Evolutionary conservation across 352 stramenopile genomes (phyloP).

Genomic region (Phytophthora aleatoria): DNA sequence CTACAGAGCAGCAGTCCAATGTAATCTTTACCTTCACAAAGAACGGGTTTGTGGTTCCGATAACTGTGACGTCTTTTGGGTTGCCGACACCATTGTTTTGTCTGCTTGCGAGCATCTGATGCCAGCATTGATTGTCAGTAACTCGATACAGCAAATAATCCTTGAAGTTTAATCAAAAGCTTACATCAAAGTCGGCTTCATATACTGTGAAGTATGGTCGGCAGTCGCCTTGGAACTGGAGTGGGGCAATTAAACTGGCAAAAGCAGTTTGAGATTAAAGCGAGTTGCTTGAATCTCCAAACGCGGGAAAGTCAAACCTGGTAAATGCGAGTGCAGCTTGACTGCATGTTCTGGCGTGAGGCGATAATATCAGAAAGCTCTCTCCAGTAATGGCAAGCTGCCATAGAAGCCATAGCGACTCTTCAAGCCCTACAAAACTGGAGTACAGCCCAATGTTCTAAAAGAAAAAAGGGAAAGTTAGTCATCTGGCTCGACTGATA

Average conservation of each 20-base stretch:
- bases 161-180: slow-evolving; percentile 14
- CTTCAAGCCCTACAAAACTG: slow-evolving; percentile 80
- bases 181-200: slow-evolving; percentile 83
- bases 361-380: slow-evolving; percentile 79
- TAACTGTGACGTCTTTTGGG: slow-evolving; percentile 56
- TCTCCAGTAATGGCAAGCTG: slow-evolving; percentile 86
- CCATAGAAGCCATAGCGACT: slow-evolving; percentile 82
- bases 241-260: slow-evolving; percentile 75
- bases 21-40: slow-evolving; percentile 70
- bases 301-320: slow-evolving; percentile 42
- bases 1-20: not conserved
- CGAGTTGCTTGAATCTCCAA: not conserved
- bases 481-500: not conserved
- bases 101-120: slow-evolving; percentile 52
- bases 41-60: slow-evolving; percentile 88
- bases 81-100: slow-evolving; percentile 59
- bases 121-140: slow-evolving; percentile 47
- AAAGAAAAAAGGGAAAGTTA: slow-evolving; percentile 2
- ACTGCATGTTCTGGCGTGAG: slow-evolving; percentile 78
- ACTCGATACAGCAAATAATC: not conserved
- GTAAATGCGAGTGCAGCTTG: slow-evolving; percentile 82
- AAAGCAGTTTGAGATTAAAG: slow-evolving; percentile 12
- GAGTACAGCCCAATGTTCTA: slow-evolving; percentile 82
- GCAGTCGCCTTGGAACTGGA: slow-evolving; percentile 82
- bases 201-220: slow-evolving; percentile 89